These are phyloP conservation scores for Rhodomyrtus psidioides DNA, from an alignment of 441 rosid species.

Conservation along the genomic window DNA sequence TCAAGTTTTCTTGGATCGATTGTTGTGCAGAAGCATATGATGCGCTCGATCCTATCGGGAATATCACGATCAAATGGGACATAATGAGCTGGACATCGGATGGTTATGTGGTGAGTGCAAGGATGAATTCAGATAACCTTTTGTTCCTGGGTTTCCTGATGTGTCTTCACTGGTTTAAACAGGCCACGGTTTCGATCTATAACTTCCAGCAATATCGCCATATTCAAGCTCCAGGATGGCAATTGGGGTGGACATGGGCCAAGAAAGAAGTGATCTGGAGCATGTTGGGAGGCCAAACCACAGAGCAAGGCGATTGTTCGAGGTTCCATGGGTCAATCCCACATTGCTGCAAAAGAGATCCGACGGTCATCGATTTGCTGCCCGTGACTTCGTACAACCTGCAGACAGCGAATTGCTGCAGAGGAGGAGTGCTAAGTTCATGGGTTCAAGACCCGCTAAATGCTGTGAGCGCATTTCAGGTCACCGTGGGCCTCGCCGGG, in stretches of 20 bases:
- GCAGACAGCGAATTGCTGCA: conserved; percentile 1
- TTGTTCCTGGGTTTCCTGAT: neutral
- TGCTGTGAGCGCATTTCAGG: conserved; percentile 3
- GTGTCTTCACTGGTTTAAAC: neutral
- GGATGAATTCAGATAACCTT: neutral
- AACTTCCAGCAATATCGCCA: conserved; percentile 1
- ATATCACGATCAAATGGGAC: neutral
- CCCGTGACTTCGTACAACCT: neutral
- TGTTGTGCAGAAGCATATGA: neutral
- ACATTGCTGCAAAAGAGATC: neutral
- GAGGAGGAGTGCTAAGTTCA: conserved; percentile 1
- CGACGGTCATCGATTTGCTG: neutral
- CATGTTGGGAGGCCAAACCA: neutral
- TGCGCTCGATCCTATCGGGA: neutral
- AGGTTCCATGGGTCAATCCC: neutral
- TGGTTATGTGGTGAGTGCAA: neutral
- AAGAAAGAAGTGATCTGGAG: conserved; percentile 2
- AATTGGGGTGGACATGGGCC: neutral
- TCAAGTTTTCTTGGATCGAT: neutral
- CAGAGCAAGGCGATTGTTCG: neutral
- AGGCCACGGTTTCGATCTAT: neutral
- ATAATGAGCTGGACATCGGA: neutral
- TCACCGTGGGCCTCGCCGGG: conserved; percentile 2
- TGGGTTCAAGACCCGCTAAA: neutral
- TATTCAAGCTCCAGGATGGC: neutral